A percentile compares a stretch with the other conserved stretches of the same genome.
phyloP scores from a whole-genome alignment of 2,329 filamentous ascomycete species.

The Fusarium napiforme region DNA sequence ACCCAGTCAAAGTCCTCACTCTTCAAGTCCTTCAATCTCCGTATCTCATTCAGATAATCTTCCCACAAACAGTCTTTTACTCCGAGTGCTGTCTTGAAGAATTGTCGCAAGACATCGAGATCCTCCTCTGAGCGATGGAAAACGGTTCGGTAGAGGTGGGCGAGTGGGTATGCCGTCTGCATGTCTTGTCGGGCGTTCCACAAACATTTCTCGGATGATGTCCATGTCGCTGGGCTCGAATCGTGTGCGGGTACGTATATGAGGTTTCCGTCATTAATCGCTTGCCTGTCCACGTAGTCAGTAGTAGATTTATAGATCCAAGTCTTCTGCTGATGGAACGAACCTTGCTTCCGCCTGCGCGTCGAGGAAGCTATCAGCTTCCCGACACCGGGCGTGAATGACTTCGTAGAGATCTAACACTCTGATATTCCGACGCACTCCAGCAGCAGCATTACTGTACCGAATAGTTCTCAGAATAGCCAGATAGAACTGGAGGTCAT shows the following conservation, averaged over 20 bases:
- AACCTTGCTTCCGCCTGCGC: slow-evolving; percentile 15
- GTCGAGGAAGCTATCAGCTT: slow-evolving; percentile 15
- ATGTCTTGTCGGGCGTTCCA: slow-evolving; percentile 32
- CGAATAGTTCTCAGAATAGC: slow-evolving; percentile 20
- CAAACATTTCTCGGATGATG: slow-evolving; percentile 9
- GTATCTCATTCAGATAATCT: slow-evolving; percentile 30
- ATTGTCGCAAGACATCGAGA: slow-evolving; percentile 27
- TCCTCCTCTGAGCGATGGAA: slow-evolving; percentile 15
- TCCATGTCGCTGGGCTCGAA: slow-evolving; percentile 17
- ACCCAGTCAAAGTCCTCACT: slow-evolving; percentile 33
- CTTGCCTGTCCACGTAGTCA: background rate
- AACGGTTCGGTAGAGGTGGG: slow-evolving; percentile 21
- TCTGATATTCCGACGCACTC: slow-evolving; percentile 1
- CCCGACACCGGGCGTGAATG: slow-evolving; percentile 28
- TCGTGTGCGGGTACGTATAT: slow-evolving; percentile 19
- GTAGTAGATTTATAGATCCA: background rate
- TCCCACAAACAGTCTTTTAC: slow-evolving; percentile 27
- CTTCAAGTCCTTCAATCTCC: slow-evolving; percentile 8
- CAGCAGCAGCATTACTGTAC: background rate
- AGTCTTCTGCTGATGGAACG: background rate
- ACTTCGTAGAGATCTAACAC: slow-evolving; percentile 37
- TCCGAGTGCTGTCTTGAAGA: slow-evolving; percentile 21
- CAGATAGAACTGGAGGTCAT: slow-evolving; percentile 34
- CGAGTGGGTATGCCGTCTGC: slow-evolving; percentile 27
- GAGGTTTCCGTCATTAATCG: slow-evolving; percentile 2